These are phyloP conservation scores for Fraxinus sp. DNA, from an alignment of 305 asterid genomes.

Conservation along the genomic window DNA sequence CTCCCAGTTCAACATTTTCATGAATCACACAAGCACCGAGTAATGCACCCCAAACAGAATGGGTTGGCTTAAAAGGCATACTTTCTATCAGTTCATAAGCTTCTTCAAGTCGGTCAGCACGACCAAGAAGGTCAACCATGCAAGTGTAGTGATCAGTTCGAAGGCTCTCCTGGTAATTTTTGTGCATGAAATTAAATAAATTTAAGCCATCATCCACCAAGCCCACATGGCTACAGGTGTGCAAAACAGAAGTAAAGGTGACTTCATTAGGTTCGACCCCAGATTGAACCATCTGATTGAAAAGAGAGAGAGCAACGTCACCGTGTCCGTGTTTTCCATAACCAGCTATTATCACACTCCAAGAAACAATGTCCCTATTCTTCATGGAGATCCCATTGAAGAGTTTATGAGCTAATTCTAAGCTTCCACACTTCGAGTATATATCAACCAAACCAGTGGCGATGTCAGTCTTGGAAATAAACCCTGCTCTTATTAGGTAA, in stretches of 20 bases:
- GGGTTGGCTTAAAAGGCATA: conserved; percentile 53
- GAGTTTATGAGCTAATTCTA: conserved; percentile 55
- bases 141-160: conserved; percentile 73
- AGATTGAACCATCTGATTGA: conserved; percentile 67
- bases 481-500: conserved; percentile 67
- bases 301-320: conserved; percentile 55
- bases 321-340: conserved; percentile 84
- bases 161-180: conserved; percentile 39
- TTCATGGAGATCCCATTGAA: conserved; percentile 44
- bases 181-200: conserved; percentile 58
- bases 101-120: conserved; percentile 70
- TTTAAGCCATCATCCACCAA: conserved; percentile 73
- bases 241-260: conserved; percentile 76
- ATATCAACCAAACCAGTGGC: conserved; percentile 71
- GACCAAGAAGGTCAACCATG: conserved; percentile 92
- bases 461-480: conserved; percentile 55
- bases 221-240: conserved; percentile 85
- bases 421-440: conserved; percentile 74
- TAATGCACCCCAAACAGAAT: conserved; percentile 82
- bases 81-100: conserved; percentile 55
- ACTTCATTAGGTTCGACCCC: conserved; percentile 78
- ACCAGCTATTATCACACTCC: conserved; percentile 83
- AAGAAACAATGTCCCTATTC: conserved; percentile 65
- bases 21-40: conserved; percentile 79
- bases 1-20: conserved; percentile 81